A percentile compares a stretch with the other conserved stretches of the same genome.
Conservation (phyloP, 441 rosid species). For the Erysimum cheiri region DNA sequence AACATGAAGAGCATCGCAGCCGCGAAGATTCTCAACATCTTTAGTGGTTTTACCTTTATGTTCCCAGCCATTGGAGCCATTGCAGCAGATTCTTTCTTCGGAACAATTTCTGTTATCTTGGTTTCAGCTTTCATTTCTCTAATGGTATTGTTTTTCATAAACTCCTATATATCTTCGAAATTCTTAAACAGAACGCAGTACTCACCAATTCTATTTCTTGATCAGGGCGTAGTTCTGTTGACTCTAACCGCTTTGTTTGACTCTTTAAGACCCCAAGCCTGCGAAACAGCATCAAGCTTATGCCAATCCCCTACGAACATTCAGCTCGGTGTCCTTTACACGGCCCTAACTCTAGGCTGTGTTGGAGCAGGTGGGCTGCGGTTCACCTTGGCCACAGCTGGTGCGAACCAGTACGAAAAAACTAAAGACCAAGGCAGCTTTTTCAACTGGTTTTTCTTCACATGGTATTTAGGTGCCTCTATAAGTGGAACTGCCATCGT, state of each 20-base stretch:
- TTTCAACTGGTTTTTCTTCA: slow-evolving; percentile 62
- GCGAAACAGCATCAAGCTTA: slow-evolving; percentile 40
- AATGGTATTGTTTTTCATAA: slow-evolving; percentile 33
- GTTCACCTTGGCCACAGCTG: slow-evolving; percentile 51
- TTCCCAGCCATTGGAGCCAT: slow-evolving; percentile 53
- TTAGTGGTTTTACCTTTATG: slow-evolving; percentile 52
- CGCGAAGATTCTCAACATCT: slow-evolving; percentile 49
- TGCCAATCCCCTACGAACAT: slow-evolving; percentile 47
- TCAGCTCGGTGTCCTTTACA: slow-evolving; percentile 50
- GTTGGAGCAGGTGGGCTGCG: slow-evolving; percentile 50
- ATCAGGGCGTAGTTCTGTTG: slow-evolving; percentile 49
- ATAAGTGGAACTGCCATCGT: slow-evolving; percentile 46
- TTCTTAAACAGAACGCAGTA: neutral
- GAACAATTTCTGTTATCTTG: slow-evolving; percentile 54
- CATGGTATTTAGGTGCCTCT: slow-evolving; percentile 37
- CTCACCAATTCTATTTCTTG: slow-evolving; percentile 38
- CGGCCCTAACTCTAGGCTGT: slow-evolving; percentile 46
- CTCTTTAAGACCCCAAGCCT: slow-evolving; percentile 46
- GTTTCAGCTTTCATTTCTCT: slow-evolving; percentile 51
- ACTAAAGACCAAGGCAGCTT: slow-evolving; percentile 46
- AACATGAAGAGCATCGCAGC: slow-evolving; percentile 56
- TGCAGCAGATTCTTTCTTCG: slow-evolving; percentile 53
- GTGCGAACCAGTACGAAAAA: slow-evolving; percentile 55
- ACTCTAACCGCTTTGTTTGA: slow-evolving; percentile 51
- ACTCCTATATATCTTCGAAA: slow-evolving; percentile 9